Evolutionary conservation across 192 early-diverging fungal species (phyloP).

Genomic region (Endogone sp.): DNA sequence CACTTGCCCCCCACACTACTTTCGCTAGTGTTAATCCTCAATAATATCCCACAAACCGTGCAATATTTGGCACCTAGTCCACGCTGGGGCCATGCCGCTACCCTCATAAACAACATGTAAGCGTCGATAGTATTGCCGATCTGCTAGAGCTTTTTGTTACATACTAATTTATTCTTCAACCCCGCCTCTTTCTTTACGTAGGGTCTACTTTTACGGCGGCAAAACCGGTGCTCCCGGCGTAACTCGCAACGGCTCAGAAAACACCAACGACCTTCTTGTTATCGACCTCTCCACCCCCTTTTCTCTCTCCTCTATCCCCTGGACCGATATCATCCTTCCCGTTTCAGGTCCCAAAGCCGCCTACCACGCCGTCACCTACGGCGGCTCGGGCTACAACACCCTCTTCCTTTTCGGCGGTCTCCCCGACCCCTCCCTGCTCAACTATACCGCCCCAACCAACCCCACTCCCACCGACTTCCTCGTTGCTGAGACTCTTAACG

Average conservation of each 20-base stretch:
- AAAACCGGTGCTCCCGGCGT: slow-evolving; percentile 12
- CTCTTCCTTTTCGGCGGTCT: slow-evolving; percentile 23
- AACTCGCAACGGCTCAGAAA: background rate
- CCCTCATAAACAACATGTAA: background rate
- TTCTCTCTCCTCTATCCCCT: background rate
- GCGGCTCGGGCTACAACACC: slow-evolving; percentile 9
- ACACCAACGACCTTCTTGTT: slow-evolving; percentile 10
- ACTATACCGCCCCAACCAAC: background rate
- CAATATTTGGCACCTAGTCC: slow-evolving; percentile 8
- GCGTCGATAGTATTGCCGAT: background rate
- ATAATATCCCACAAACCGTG: too few relatives aligned
- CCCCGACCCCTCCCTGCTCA: background rate
- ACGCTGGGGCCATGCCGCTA: slow-evolving; percentile 12
- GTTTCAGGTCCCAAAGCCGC: slow-evolving; percentile 11
- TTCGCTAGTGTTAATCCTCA: too few relatives aligned
- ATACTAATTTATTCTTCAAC: too few relatives aligned
- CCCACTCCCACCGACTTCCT: too few relatives aligned
- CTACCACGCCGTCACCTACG: slow-evolving; percentile 14
- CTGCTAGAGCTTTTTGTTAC: too few relatives aligned
- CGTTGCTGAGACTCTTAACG: too few relatives aligned
- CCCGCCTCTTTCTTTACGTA: background rate
- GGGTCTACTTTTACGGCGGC: slow-evolving; percentile 12
- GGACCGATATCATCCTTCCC: background rate
- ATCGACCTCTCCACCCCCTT: background rate
- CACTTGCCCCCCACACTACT: too few relatives aligned